Evolutionary conservation across 164 flowering plant genomes (phyloP), one percentile per base, ranked within the genome.

Genomic region (Magnolia officinalis): DNA sequence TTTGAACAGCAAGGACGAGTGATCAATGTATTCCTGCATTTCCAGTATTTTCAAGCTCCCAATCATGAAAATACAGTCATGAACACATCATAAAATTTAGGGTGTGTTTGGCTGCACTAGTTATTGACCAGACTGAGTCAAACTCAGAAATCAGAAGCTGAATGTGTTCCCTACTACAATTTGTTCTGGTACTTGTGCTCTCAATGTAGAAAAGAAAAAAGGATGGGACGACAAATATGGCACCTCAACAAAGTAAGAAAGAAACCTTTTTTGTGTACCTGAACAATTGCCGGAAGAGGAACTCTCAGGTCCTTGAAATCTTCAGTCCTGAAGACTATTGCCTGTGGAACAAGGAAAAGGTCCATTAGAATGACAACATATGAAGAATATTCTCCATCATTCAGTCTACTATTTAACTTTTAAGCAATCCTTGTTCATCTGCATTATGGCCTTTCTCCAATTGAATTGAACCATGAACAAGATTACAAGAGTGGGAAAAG

Each of bases 201-300:
- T 26, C 29, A 26, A 26, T 26, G 2, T 26, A 26, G 29, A 26
- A 26, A 26, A 26, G 29, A 26, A 26, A 26, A 26, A 26, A 26
- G 29, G 29, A 26, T 2, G 29, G 29, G 29, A 26, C 2, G 2
- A 26, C 29, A 26, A 26, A 26, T 26, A 26, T 26, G 29, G 0
- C 29, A 26, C 29, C 2, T 26, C 1, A 26, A 26, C 29, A 26
- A 26, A 26, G 29, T 1, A 26, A 26, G 29, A 26, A 1, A 26
- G 29, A 26, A 26, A 26, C 29, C 29, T 26, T 26, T 26, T 63
- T 77, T 65, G 55, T 78, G 77, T 77, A 91, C 98, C 95, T 95
- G 99, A 83, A 92, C 78, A 77, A 96, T 77, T 37, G 98, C 99
- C 74, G 99, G 99, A 85, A 96, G 88, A 74, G 98, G 99, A 84